Percentiles rank a stretch among this genome's conserved stretches.
These are phyloP conservation scores for Clonostachys sp. DNA, from an alignment of 2,329 filamentous ascomycete species.

Conservation along the genomic window DNA sequence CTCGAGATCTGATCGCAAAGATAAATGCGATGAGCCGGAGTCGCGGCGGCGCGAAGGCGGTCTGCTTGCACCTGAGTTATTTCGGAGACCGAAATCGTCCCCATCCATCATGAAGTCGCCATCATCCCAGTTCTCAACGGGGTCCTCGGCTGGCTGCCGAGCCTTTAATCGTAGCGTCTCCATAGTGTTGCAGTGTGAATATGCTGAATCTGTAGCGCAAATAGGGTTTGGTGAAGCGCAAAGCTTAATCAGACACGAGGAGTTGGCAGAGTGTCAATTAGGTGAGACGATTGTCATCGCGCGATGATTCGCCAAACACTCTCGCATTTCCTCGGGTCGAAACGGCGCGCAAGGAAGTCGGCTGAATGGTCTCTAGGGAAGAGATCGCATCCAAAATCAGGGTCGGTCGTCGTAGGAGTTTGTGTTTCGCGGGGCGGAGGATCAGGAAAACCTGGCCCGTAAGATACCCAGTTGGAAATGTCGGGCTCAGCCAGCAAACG, in stretches of 20 bases:
- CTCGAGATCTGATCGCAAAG: slow-evolving; percentile 77
- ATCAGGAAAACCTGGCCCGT: too few relatives aligned
- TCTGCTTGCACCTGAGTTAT: slow-evolving; percentile 29
- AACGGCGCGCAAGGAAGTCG: not conserved
- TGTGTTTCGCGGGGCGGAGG: not conserved
- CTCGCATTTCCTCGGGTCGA: not conserved
- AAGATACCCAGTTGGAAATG: too few relatives aligned
- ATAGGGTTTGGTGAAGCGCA: too few relatives aligned
- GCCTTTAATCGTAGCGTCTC: slow-evolving; percentile 49
- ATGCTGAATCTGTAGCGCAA: too few relatives aligned
- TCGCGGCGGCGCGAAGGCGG: slow-evolving; percentile 54
- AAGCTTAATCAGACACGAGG: too few relatives aligned
- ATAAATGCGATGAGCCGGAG: slow-evolving; percentile 76
- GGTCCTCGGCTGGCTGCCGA: slow-evolving; percentile 49
- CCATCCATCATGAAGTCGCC: slow-evolving; percentile 69
- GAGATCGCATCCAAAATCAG: too few relatives aligned
- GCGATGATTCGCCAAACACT: not conserved
- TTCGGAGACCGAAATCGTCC: slow-evolving; percentile 58
- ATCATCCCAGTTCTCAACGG: slow-evolving; percentile 76
- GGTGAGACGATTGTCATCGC: not conserved
- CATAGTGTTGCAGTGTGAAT: slow-evolving; percentile 29
- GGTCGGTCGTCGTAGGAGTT: not conserved
- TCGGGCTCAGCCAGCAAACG: too few relatives aligned
- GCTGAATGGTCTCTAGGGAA: too few relatives aligned
- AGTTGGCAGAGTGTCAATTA: not conserved